Conservation (phyloP, 1,284 basidiomycete genomes). For the Naganishia cerealis region DNA sequence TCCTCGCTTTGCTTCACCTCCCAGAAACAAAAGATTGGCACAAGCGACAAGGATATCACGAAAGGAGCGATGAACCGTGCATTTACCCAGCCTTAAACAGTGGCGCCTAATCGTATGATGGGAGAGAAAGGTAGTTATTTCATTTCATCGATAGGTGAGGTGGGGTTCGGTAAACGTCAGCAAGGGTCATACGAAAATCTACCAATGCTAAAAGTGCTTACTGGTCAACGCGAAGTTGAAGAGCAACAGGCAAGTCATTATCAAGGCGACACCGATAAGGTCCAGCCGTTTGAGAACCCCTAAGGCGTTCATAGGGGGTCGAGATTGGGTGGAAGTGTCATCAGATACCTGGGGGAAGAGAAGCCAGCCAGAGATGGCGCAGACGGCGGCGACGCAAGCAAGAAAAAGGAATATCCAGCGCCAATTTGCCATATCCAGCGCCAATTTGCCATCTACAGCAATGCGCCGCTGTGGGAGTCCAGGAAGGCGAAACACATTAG, state of each 20-base stretch:
- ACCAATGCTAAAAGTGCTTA: not conserved
- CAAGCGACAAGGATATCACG: not conserved
- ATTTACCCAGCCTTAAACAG: slow-evolving; percentile 7
- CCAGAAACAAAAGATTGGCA: slow-evolving; percentile 10
- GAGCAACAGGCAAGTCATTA: slow-evolving; percentile 10
- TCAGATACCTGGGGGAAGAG: slow-evolving; percentile 12
- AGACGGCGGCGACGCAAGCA: slow-evolving; percentile 37
- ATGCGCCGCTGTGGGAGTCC: slow-evolving; percentile 12
- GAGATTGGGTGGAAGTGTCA: not conserved
- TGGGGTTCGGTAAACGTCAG: too few species aligned
- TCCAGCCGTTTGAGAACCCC: slow-evolving; percentile 9
- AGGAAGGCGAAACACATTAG: not conserved
- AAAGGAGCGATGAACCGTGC: slow-evolving; percentile 9
- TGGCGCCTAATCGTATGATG: slow-evolving; percentile 7
- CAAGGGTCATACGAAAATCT: too few species aligned
- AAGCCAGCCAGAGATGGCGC: slow-evolving; percentile 5
- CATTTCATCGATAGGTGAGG: too few species aligned
- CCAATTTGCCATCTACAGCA: slow-evolving; percentile 25
- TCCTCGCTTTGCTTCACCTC: slow-evolving; percentile 3
- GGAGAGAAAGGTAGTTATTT: not conserved
- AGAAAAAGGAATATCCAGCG: slow-evolving; percentile 50
- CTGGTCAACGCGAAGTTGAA: slow-evolving; percentile 18
- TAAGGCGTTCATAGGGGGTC: not conserved
- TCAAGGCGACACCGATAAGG: not conserved
- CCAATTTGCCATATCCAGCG: slow-evolving; percentile 20